phyloP scores from a whole-genome alignment of 2,329 filamentous ascomycete genomes.

The Colletotrichum chlorophyti region DNA sequence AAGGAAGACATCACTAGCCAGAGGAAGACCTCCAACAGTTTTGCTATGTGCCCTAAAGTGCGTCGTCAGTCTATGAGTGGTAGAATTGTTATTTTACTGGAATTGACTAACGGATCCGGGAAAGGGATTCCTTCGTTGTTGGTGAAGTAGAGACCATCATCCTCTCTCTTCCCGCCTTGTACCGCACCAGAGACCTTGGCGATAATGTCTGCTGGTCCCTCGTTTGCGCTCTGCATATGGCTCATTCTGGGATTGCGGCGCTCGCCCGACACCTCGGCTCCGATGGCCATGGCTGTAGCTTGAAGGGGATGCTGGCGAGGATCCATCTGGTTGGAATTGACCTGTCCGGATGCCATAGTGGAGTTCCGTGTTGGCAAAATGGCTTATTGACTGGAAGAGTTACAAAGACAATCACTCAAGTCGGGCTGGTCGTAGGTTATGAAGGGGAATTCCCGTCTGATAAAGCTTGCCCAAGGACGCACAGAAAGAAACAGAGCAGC shows the following conservation, averaged over 20 bases:
- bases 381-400: too few relatives aligned
- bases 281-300: conserved; percentile 48
- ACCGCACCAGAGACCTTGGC: conserved; percentile 56
- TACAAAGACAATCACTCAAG: too few relatives aligned
- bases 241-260: conserved; percentile 42
- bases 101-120: conserved; percentile 51
- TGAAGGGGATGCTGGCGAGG: conserved; percentile 45
- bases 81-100: too few relatives aligned
- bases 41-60: conserved; percentile 50
- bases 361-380: too few relatives aligned
- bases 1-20: conserved; percentile 57
- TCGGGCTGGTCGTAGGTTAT: too few relatives aligned
- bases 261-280: conserved; percentile 43
- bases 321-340: conserved; percentile 34
- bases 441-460: too few relatives aligned
- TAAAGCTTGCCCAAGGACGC: too few relatives aligned
- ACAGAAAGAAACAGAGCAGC: too few relatives aligned
- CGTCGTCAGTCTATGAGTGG: too few relatives aligned
- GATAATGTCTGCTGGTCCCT: conserved; percentile 58
- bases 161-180: conserved; percentile 51
- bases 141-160: conserved; percentile 59
- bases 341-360: too few relatives aligned
- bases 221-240: conserved; percentile 54
- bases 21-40: conserved; percentile 57
- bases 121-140: conserved; percentile 60